Base-by-base conservation (phyloP, 495 filamentous ascomycete genomes). In the Neurospora sp. region DNA sequence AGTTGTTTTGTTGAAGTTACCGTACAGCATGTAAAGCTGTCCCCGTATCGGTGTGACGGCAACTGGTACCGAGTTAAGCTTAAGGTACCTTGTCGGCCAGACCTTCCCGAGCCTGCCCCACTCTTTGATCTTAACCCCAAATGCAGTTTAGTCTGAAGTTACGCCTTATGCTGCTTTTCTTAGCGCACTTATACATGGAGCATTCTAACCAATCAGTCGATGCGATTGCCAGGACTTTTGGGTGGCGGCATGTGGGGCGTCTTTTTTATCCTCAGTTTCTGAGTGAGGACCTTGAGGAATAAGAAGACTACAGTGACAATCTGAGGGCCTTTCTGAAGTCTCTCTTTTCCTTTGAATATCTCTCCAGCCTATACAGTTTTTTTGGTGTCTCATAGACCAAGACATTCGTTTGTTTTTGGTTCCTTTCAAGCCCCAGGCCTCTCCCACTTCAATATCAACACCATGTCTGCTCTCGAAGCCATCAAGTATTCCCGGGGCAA, bases 401-500 rank as follows among this genome's bases (percentile, higher is more conserved):
- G 23, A 62, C 54, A 62, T 62, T 62, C 8, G 12, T 27, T 62
- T 62, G 54, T 62, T 62, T 31, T 62, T 62, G 54, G 54, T 62
- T 35, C 54, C 54, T 31, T 62, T 16, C 8, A 11, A 31, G 54
- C 54, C 6, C 12, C 23, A 31, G 54, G 54, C 54, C 27, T 66
- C 54, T 66, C 27, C 0, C 27, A 35, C 14, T 4, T 16, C 27
- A 37, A 73, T 41, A 46, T 27, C 71, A 72, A 54, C 44, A 71
- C 62, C 54, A 87, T 86, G 84, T 83, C 84, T 4, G 82, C 80
- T 38, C 87, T 99, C 69, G 88, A 97, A 84, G 94, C 96, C 18
- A 97, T 99, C 83, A 92, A 89, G 79, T 99, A 97, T 78, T 81
- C 83, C 69, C 85, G 90, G 73, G 93, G 93, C 75, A 88, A 90